Evolutionary conservation across 305 asterid species (phyloP).

Genomic region (Fraxinus nigra): DNA sequence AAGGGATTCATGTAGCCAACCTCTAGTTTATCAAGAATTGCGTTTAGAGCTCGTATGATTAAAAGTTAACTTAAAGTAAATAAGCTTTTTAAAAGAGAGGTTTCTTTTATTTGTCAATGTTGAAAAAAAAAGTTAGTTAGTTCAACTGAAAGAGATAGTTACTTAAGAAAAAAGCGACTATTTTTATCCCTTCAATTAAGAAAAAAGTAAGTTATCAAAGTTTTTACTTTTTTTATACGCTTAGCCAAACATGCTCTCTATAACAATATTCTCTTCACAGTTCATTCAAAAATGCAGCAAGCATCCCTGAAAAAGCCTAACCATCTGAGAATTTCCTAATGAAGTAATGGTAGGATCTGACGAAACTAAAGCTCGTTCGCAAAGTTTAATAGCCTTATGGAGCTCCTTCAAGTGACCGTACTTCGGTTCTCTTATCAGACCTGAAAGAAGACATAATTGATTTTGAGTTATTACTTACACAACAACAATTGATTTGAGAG

Average conservation of each 20-base stretch:
- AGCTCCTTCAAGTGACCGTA: constrained; percentile 61
- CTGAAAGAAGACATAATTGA: constrained; percentile 22
- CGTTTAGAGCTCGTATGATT: not conserved
- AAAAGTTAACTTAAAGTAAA: not conserved
- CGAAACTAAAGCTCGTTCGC: constrained; percentile 47
- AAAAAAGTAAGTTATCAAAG: not conserved
- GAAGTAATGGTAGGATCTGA: constrained; percentile 42
- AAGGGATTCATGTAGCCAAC: not conserved
- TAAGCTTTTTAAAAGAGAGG: not conserved
- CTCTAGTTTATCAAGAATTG: not conserved
- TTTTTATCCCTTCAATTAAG: not conserved
- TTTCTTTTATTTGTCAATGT: not conserved
- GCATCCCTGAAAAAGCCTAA: constrained; percentile 12
- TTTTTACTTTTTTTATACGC: not conserved
- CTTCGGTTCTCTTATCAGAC: constrained; percentile 56
- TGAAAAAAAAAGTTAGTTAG: not conserved
- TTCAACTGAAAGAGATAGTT: not conserved
- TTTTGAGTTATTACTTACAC: not conserved
- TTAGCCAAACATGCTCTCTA: not conserved
- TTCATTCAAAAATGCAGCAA: not conserved
- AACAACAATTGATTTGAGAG: not conserved
- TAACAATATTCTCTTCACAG: not conserved
- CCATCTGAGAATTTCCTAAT: constrained; percentile 56
- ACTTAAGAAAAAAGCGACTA: not conserved
- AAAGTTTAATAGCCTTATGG: constrained; percentile 54